Percentiles rank a stretch among this genome's conserved stretches.
phyloP scores from a whole-genome alignment of 2,329 filamentous ascomycete species.

The Trichophyton simii region DNA sequence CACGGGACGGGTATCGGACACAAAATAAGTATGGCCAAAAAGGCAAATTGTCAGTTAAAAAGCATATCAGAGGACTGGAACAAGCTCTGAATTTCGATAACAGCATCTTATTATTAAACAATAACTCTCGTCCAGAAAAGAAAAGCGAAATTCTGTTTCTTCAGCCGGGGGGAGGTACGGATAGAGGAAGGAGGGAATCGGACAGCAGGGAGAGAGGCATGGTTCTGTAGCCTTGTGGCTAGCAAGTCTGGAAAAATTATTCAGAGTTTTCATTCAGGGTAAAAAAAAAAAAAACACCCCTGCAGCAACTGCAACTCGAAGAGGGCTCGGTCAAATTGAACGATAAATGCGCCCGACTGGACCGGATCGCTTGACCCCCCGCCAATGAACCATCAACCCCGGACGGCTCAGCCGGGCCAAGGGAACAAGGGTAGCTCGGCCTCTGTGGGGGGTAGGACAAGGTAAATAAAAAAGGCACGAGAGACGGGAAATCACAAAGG shows the following conservation, averaged over 20 bases:
- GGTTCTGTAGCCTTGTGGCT: not conserved
- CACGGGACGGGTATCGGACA: not conserved
- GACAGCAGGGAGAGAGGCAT: not conserved
- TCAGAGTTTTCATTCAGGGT: not conserved
- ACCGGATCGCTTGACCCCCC: not conserved
- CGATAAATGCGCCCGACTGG: not conserved
- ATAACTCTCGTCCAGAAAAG: no score
- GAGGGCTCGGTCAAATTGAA: not conserved
- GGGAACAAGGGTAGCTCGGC: not conserved
- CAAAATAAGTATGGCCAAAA: not conserved
- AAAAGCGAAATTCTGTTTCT: not conserved
- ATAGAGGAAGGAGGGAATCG: not conserved
- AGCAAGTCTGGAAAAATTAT: not conserved
- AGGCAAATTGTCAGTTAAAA: not conserved
- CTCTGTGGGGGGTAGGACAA: not conserved
- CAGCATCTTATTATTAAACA: not conserved
- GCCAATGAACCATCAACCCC: not conserved
- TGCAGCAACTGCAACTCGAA: not conserved
- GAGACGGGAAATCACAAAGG: not conserved
- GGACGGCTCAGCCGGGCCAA: not conserved
- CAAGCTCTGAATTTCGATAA: not conserved
- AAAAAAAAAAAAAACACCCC: not conserved
- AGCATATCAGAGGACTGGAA: not conserved
- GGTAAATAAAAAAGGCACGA: not conserved
- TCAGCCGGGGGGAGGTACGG: not conserved